Percentiles rank a stretch among this genome's conserved stretches.
phyloP scores from a whole-genome alignment of 129 eudicot species.

The Flaveria bidentis region DNA sequence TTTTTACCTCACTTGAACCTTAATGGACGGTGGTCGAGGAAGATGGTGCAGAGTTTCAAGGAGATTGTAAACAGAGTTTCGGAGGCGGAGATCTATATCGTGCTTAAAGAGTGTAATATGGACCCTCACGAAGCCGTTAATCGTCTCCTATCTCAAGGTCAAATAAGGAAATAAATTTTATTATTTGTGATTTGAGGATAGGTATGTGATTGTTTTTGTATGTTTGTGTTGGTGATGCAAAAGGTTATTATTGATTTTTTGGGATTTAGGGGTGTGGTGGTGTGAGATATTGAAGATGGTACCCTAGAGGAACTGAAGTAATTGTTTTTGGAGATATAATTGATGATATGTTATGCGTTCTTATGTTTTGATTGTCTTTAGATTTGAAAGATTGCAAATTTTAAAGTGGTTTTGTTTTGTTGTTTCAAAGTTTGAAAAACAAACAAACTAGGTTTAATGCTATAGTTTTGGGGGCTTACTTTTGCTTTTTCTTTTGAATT shows the following conservation, averaged over 20 bases:
- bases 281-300: background rate
- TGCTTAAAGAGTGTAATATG: constrained; percentile 84
- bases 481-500: background rate
- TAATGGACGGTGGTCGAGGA: constrained; percentile 39
- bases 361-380: background rate
- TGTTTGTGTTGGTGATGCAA: background rate
- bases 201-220: background rate
- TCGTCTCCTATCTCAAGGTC: constrained; percentile 83
- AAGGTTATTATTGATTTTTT: background rate
- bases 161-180: background rate
- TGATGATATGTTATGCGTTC: background rate
- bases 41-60: constrained; percentile 75
- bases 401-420: constrained; percentile 11
- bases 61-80: constrained; percentile 75
- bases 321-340: background rate
- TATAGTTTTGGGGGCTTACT: background rate
- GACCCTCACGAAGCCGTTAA: constrained; percentile 87
- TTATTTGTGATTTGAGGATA: no score
- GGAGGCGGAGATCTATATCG: constrained; percentile 76
- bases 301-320: background rate
- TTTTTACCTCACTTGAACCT: background rate
- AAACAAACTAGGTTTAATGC: constrained; percentile 12
- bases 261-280: constrained; percentile 11
- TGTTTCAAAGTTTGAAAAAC: constrained; percentile 1
- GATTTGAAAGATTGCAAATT: constrained; percentile 20